These are phyloP conservation scores for Nakazawaea siamensis DNA, from an alignment of 805 yeast genomes.

Conservation along the genomic window DNA sequence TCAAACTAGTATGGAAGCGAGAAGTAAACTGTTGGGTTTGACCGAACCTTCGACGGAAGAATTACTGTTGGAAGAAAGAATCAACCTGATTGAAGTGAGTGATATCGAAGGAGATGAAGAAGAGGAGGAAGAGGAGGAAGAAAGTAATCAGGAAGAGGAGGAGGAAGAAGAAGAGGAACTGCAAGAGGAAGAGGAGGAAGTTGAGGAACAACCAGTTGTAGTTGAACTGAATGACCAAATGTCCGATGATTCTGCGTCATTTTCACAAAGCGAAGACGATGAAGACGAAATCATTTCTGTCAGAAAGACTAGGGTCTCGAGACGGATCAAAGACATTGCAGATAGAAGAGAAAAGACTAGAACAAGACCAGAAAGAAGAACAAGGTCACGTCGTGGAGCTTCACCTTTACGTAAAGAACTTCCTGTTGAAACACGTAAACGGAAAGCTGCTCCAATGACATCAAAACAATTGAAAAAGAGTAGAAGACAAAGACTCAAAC, in stretches of 20 bases:
- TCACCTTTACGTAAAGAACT: not conserved
- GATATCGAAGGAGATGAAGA: slow-evolving; percentile 18
- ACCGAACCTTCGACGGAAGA: slow-evolving; percentile 36
- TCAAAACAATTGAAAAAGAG: slow-evolving; percentile 24
- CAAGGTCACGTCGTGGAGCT: slow-evolving; percentile 1
- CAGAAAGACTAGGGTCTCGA: slow-evolving; percentile 11
- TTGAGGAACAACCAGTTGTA: slow-evolving; percentile 23
- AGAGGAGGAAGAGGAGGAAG: slow-evolving; percentile 5
- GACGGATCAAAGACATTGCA: slow-evolving; percentile 9
- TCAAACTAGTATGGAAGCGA: slow-evolving; percentile 44
- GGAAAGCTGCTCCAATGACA: slow-evolving; percentile 8
- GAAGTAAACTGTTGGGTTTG: slow-evolving; percentile 45
- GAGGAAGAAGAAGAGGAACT: slow-evolving; percentile 5
- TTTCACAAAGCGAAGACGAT: not conserved
- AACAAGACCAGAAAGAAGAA: slow-evolving; percentile 3
- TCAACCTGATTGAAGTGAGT: slow-evolving; percentile 27
- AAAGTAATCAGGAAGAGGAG: slow-evolving; percentile 5
- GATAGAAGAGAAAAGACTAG: not conserved
- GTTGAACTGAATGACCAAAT: slow-evolving; percentile 12
- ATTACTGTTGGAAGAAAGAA: slow-evolving; percentile 27
- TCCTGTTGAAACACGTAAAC: not conserved
- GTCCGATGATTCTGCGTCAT: not conserved
- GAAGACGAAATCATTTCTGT: not conserved
- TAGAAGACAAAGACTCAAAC: slow-evolving; percentile 20
- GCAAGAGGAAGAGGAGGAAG: slow-evolving; percentile 24